Percentiles rank a stretch among this genome's conserved stretches.
These are phyloP conservation scores for Stramenopiles sp. DNA, from an alignment of 352 stramenopile species.

Conservation along the genomic window DNA sequence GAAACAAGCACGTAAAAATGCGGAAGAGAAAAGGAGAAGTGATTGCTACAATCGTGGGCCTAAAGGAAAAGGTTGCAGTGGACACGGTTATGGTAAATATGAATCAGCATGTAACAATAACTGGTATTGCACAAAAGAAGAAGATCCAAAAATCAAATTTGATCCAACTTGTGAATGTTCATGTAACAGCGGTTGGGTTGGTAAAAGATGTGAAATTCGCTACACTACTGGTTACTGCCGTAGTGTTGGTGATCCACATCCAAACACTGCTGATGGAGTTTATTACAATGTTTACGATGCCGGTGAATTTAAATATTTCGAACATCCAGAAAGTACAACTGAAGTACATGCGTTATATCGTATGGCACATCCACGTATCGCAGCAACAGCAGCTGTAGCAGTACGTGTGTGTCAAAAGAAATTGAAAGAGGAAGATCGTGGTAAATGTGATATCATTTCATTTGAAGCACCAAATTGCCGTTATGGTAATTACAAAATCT, in stretches of 20 bases:
- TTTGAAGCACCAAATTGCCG: not conserved
- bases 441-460: not conserved
- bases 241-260: constrained; percentile 5
- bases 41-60: not conserved
- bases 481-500: not conserved
- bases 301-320: not conserved
- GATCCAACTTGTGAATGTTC: not conserved
- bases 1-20: not conserved
- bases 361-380: not conserved
- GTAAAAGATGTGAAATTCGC: not conserved
- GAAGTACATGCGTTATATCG: not conserved
- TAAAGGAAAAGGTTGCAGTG: not conserved
- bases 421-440: not conserved
- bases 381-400: not conserved
- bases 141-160: not conserved
- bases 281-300: constrained; percentile 3
- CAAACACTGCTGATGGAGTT: not conserved
- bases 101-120: not conserved
- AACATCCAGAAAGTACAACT: not conserved
- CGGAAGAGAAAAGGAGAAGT: not conserved
- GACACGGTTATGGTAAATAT: not conserved
- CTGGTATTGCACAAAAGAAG: not conserved
- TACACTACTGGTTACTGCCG: not conserved
- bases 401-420: not conserved
- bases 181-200: not conserved